A percentile compares a stretch with the other conserved stretches of the same genome.
These are phyloP conservation scores for Nigrospora sphaerica DNA, from an alignment of 2,329 filamentous ascomycete species.

Conservation along the genomic window DNA sequence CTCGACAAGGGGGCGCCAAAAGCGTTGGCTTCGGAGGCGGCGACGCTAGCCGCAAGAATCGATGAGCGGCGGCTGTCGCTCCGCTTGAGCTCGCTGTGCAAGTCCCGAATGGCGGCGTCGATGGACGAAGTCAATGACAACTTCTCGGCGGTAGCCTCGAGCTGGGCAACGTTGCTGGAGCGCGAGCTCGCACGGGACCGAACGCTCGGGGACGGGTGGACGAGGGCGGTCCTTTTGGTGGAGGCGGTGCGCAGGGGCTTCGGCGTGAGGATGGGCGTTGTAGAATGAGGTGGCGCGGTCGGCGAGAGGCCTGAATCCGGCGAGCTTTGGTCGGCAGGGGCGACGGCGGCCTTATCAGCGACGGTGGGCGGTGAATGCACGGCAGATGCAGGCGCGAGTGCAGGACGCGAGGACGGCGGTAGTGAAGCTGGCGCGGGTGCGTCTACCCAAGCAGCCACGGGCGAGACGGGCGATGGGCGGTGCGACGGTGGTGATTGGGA, in stretches of 20 bases:
- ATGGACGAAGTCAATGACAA: conserved; percentile 70
- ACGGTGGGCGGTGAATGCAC: too few species aligned
- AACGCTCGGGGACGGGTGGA: conserved; percentile 49
- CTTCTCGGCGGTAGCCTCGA: conserved; percentile 70
- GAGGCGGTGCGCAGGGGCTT: conserved; percentile 40
- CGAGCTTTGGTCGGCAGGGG: too few species aligned
- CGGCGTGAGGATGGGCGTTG: conserved; percentile 15
- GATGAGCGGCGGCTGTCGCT: conserved; percentile 62
- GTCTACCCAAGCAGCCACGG: too few species aligned
- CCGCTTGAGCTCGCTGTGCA: conserved; percentile 65
- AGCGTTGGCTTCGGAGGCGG: conserved; percentile 21
- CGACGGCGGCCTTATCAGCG: too few species aligned
- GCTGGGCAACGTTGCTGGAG: conserved; percentile 60
- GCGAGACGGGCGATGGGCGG: too few species aligned
- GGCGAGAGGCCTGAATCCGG: too few species aligned
- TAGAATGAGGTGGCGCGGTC: too few species aligned
- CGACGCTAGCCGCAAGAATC: conserved; percentile 43
- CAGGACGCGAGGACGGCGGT: too few species aligned
- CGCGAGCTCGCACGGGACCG: conserved; percentile 37
- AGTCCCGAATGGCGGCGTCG: conserved; percentile 67
- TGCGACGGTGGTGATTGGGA: neutral
- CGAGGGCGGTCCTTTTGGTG: conserved; percentile 35
- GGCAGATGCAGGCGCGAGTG: too few species aligned
- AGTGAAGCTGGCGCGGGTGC: too few species aligned
- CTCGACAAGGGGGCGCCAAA: conserved; percentile 22